Evolutionary conservation across 768 basidiomycete genomes (phyloP), one percentile per base, ranked within the genome.

Genomic region (Coprinopsis marcescibilis): DNA sequence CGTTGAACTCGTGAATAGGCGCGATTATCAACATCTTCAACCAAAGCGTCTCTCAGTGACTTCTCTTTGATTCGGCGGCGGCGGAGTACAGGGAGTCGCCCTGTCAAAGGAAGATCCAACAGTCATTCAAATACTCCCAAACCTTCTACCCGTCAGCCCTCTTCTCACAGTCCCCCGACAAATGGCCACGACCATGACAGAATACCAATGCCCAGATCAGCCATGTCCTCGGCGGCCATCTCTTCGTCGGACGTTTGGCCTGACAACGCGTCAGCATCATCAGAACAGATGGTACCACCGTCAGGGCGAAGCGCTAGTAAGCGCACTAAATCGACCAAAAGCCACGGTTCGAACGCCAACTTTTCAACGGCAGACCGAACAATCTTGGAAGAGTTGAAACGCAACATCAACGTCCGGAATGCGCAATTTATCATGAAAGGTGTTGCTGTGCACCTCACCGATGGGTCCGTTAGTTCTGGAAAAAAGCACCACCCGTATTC

Each of bases 361-460:
- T 79, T 81, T 58, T 79, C 79, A 2, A 80, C 81, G 0, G 73
- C 77, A 10, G 81, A 83, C 60, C 72, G 81, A 17, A 72, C 77
- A 4, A 81, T 81, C 39, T 64, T 82, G 3, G 66, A 76, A 50
- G 78, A 81, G 54, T 66, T 81, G 29, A 75, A 73, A 54, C 69
- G 70, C 37, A 72, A 69, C 46, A 70, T 78, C 33, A 63, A 62
- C 15, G 80, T 75, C 21, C 74, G 75, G 38, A 76, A 75, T 24
- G 68, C 72, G 14, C 78, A 81, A 51, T 85, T 83, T 54, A 61
- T 68, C 27, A 51, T 75, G 43, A 81, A 78, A 55, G 75, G 76
- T 15, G 59, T 62, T 19, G 64, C 62, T 8, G 56, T 59, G 39
- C 56, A 59, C 14, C 57, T 65, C 17, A 60, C 61, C 8, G 58